Evolutionary conservation across 768 basidiomycete genomes (phyloP).

Genomic region (Leccinum imitatum): DNA sequence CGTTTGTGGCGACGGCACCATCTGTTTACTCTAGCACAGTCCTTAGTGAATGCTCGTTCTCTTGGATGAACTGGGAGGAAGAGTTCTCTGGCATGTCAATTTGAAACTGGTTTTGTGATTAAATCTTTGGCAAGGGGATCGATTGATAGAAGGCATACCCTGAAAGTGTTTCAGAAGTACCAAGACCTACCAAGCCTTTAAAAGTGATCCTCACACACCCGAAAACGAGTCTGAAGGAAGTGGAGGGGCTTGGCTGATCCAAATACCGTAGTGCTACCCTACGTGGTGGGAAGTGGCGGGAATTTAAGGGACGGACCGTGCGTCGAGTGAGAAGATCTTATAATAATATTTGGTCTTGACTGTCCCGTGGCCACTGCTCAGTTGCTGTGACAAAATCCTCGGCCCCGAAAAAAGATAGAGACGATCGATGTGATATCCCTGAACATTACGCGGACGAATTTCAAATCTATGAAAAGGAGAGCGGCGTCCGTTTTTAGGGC

Average conservation of each 20-base stretch:
- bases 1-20: constrained; percentile 13
- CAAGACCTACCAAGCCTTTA: not conserved
- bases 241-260: not conserved
- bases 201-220: not conserved
- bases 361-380: too few relatives aligned
- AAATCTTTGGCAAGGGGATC: not conserved
- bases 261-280: not conserved
- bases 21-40: not conserved
- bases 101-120: not conserved
- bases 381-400: too few relatives aligned
- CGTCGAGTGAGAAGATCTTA: not conserved
- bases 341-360: not conserved
- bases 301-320: not conserved
- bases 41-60: not conserved
- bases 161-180: constrained; percentile 4
- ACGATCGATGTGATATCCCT: not conserved
- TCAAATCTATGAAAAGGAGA: not conserved
- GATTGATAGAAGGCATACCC: constrained; percentile 1
- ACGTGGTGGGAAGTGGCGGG: not conserved
- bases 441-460: not conserved
- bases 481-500: too few relatives aligned
- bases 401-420: too few relatives aligned
- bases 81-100: not conserved
- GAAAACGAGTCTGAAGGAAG: not conserved
- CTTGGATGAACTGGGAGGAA: not conserved